Percentiles rank a stretch among this genome's conserved stretches.
Conservation (phyloP, 2,329 filamentous ascomycete species). For the Colletotrichum liaoningense region DNA sequence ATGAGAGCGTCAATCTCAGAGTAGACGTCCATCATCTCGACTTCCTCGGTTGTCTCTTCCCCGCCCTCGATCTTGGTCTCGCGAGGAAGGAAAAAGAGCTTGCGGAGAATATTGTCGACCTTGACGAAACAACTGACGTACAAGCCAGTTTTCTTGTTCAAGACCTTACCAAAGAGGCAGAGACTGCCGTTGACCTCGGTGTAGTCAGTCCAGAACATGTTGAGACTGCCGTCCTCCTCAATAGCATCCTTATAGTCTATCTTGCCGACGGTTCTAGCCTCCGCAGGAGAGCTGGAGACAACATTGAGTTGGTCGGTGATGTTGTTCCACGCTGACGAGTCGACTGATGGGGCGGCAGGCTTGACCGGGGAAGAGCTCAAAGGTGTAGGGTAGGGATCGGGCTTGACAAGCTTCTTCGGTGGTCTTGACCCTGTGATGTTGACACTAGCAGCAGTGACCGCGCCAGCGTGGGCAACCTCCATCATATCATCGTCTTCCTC, state of each 20-base stretch:
- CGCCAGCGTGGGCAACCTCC: conserved; percentile 84
- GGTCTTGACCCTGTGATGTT: conserved; percentile 88
- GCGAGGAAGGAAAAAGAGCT: conserved; percentile 92
- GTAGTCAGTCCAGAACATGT: conserved; percentile 98
- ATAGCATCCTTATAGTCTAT: conserved; percentile 85
- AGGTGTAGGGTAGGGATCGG: conserved; percentile 75
- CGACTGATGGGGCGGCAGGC: conserved; percentile 69
- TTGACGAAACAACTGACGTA: conserved; percentile 97
- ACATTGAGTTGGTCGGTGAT: conserved; percentile 90
- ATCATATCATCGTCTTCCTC: conserved; percentile 85
- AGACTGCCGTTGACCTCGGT: conserved; percentile 91
- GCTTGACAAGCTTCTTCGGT: conserved; percentile 79
- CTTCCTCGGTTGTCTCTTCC: conserved; percentile 78
- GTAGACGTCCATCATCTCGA: conserved; percentile 91
- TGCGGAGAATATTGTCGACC: conserved; percentile 92
- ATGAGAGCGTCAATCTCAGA: conserved; percentile 89
- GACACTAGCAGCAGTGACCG: conserved; percentile 76
- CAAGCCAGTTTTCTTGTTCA: conserved; percentile 82
- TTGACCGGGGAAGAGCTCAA: conserved; percentile 81
- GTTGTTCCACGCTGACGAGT: conserved; percentile 88
- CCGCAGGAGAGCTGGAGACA: conserved; percentile 76
- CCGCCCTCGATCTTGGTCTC: conserved; percentile 68
- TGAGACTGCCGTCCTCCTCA: conserved; percentile 91
- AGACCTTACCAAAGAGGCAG: conserved; percentile 95
- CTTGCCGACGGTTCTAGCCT: conserved; percentile 78